These are phyloP conservation scores for Acer yangbiense DNA, from an alignment of 345 rosid genomes.

Conservation along the genomic window DNA sequence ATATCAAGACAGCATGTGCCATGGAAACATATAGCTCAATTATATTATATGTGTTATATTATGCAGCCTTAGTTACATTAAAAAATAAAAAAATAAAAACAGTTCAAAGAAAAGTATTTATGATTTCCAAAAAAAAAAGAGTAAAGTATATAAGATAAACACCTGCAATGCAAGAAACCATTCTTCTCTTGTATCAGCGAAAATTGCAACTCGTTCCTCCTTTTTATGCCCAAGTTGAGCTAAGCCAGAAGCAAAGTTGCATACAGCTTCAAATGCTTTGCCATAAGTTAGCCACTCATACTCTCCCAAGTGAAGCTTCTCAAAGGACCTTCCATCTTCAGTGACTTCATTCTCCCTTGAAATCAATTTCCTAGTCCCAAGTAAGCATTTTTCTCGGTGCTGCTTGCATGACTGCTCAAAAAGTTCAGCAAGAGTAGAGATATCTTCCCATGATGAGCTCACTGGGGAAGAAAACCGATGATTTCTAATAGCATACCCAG, in stretches of 20 bases:
- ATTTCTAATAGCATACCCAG: constrained; percentile 74
- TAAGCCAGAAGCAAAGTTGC: constrained; percentile 83
- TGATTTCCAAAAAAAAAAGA: neutral
- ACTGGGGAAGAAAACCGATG: constrained; percentile 51
- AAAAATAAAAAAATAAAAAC: neutral
- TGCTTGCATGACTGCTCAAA: constrained; percentile 75
- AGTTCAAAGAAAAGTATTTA: neutral
- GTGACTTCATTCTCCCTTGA: constrained; percentile 64
- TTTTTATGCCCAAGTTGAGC: constrained; percentile 67
- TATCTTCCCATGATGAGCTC: constrained; percentile 71
- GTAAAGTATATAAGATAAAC: constrained; percentile 12
- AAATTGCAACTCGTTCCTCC: constrained; percentile 88
- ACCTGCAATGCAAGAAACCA: constrained; percentile 99
- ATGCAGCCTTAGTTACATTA: neutral
- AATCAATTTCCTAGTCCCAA: constrained; percentile 77
- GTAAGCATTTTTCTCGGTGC: constrained; percentile 55
- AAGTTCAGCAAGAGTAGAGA: constrained; percentile 82
- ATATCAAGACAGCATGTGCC: neutral
- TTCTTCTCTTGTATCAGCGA: constrained; percentile 92
- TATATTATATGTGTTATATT: neutral
- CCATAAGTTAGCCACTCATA: constrained; percentile 83
- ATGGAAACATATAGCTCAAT: neutral
- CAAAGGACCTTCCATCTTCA: constrained; percentile 72
- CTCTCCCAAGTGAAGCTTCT: constrained; percentile 95
- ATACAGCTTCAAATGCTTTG: constrained; percentile 59